Percentiles rank a stretch among this genome's conserved stretches.
These are phyloP conservation scores for Neofusicoccum umdonicola DNA, from an alignment of 2,329 filamentous ascomycete genomes.

Conservation along the genomic window DNA sequence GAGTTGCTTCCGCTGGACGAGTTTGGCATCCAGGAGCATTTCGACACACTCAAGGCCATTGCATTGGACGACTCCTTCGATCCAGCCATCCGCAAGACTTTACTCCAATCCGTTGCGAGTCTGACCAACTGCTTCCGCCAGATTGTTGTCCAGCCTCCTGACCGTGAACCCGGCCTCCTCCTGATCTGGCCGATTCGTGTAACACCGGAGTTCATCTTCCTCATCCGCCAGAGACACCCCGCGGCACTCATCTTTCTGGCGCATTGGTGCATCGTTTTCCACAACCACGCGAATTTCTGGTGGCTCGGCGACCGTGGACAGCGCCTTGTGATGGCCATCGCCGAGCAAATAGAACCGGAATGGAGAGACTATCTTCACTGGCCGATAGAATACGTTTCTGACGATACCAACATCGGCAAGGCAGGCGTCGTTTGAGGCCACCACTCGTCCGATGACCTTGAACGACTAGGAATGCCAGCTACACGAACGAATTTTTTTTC, in stretches of 20 bases:
- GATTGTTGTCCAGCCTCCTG: slow-evolving; percentile 19
- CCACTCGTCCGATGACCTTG: too few relatives aligned
- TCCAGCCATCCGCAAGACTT: slow-evolving; percentile 6
- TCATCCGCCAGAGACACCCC: slow-evolving; percentile 32
- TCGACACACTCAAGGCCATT: slow-evolving; percentile 5
- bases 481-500: too few relatives aligned
- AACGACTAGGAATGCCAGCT: too few relatives aligned
- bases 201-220: slow-evolving; percentile 29
- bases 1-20: slow-evolving; percentile 1
- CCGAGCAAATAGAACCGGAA: slow-evolving; percentile 3
- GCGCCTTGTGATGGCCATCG: slow-evolving; percentile 10
- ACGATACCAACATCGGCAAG: slow-evolving; percentile 6
- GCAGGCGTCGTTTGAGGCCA: not conserved
- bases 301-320: slow-evolving; percentile 38
- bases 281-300: slow-evolving; percentile 38
- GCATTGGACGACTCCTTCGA: slow-evolving; percentile 5
- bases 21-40: slow-evolving; percentile 8
- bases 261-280: slow-evolving; percentile 37
- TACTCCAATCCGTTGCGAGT: not conserved
- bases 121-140: slow-evolving; percentile 11
- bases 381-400: slow-evolving; percentile 17
- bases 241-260: slow-evolving; percentile 39
- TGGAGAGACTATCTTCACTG: slow-evolving; percentile 16
- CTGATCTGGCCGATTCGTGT: slow-evolving; percentile 41
- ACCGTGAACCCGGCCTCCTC: slow-evolving; percentile 35